Conservation (phyloP, 257 asterid genomes). For the Handroanthus guayacan region DNA sequence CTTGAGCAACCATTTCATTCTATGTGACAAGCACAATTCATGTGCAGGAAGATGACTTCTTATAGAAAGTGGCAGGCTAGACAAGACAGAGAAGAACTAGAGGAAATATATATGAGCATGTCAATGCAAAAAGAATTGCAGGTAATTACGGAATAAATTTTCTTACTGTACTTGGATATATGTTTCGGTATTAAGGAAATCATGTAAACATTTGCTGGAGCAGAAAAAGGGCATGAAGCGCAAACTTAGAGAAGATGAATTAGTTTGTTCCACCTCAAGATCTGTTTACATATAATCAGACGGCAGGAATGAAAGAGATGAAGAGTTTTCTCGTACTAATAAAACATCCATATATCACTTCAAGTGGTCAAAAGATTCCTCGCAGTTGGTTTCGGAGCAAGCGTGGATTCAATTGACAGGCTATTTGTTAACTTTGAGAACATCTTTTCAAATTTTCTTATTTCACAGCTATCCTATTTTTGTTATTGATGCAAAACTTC, state of each 20-base stretch:
- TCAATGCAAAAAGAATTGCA: slow-evolving; percentile 66
- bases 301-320: no score
- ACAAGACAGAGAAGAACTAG: slow-evolving; percentile 51
- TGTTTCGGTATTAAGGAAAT: not conserved
- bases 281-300: no score
- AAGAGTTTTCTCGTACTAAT: no score
- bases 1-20: not conserved
- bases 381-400: no score
- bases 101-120: slow-evolving; percentile 60
- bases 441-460: no score
- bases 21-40: not conserved
- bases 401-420: no score
- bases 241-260: slow-evolving; percentile 61
- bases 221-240: slow-evolving; percentile 67
- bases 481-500: no score
- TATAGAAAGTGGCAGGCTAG: slow-evolving; percentile 61
- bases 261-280: slow-evolving; percentile 44
- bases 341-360: no score
- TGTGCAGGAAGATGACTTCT: slow-evolving; percentile 52
- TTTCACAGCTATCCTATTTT: no score
- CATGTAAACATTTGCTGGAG: not conserved
- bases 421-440: no score
- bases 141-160: slow-evolving; percentile 30
- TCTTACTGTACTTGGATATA: not conserved
- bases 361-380: no score